Conservation (phyloP, 2,329 filamentous ascomycete genomes). For the Neofusicoccum umdonicola region DNA sequence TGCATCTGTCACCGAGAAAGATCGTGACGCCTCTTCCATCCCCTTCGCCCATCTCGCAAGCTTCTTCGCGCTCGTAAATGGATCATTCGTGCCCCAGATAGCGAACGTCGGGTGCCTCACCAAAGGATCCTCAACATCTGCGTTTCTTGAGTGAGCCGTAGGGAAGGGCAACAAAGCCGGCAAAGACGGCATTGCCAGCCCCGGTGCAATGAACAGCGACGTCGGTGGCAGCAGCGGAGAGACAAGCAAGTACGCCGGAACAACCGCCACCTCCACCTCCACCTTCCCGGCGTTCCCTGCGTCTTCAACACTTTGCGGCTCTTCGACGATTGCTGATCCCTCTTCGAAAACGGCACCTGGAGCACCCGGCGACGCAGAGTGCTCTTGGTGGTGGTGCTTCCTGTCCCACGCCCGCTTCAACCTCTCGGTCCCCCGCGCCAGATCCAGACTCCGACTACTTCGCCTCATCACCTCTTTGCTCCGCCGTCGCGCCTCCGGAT, state of each 20-base stretch:
- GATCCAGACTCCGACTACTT: neutral
- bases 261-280: no score
- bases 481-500: slow-evolving; percentile 36
- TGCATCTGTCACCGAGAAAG: no score
- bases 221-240: slow-evolving; percentile 48
- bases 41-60: slow-evolving; percentile 64
- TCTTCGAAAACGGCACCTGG: no score
- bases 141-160: neutral
- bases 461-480: neutral
- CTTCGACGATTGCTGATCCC: no score
- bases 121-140: neutral
- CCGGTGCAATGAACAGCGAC: slow-evolving; percentile 34
- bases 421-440: slow-evolving; percentile 1
- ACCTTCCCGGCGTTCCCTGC: neutral
- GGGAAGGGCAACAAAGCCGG: neutral
- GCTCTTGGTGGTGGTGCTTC: neutral
- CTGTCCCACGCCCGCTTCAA: neutral
- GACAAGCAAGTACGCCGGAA: slow-evolving; percentile 42
- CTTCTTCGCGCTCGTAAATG: slow-evolving; percentile 66
- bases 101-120: slow-evolving; percentile 55
- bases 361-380: no score
- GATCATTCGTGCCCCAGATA: slow-evolving; percentile 72
- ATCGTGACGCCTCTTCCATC: slow-evolving; percentile 37
- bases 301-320: neutral
- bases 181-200: slow-evolving; percentile 5